These are phyloP conservation scores for Gloeophyllum trabeum DNA, from an alignment of 768 basidiomycete species.

Conservation along the genomic window DNA sequence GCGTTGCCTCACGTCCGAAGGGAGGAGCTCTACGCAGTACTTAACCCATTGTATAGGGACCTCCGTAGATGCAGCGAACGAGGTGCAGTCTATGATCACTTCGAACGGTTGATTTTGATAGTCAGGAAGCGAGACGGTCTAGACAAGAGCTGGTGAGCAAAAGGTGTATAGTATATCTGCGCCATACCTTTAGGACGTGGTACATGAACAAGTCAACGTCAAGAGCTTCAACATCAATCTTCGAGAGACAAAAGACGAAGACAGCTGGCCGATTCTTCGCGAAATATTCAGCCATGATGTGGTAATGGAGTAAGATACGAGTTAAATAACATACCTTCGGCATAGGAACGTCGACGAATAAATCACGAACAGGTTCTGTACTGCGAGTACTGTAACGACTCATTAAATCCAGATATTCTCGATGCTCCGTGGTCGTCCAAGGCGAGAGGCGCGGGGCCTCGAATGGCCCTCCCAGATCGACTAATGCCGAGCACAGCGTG, in stretches of 20 bases:
- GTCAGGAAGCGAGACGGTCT: slow-evolving; percentile 41
- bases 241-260: slow-evolving; percentile 56
- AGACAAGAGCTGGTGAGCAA: neutral
- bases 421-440: slow-evolving; percentile 37
- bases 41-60: slow-evolving; percentile 76
- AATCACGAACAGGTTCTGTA: slow-evolving; percentile 47
- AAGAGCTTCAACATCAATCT: slow-evolving; percentile 67
- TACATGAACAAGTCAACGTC: slow-evolving; percentile 73
- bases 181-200: slow-evolving; percentile 63
- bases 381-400: slow-evolving; percentile 46
- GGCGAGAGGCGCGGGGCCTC: slow-evolving; percentile 54
- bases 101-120: slow-evolving; percentile 47
- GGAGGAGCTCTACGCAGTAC: slow-evolving; percentile 65
- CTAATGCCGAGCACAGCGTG: slow-evolving; percentile 63
- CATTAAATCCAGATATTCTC: slow-evolving; percentile 61
- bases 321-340: slow-evolving; percentile 25
- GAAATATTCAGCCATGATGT: neutral
- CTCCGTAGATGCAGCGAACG: slow-evolving; percentile 64
- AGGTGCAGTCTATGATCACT: slow-evolving; percentile 74
- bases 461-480: slow-evolving; percentile 63
- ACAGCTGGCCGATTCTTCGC: slow-evolving; percentile 30
- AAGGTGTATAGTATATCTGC: neutral
- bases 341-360: slow-evolving; percentile 50
- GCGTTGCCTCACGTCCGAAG: slow-evolving; percentile 54
- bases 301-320: slow-evolving; percentile 1